Evolutionary conservation across 305 asterid species (phyloP), one percentile per base, ranked within the genome.

Genomic region (Plantago coronopus): DNA sequence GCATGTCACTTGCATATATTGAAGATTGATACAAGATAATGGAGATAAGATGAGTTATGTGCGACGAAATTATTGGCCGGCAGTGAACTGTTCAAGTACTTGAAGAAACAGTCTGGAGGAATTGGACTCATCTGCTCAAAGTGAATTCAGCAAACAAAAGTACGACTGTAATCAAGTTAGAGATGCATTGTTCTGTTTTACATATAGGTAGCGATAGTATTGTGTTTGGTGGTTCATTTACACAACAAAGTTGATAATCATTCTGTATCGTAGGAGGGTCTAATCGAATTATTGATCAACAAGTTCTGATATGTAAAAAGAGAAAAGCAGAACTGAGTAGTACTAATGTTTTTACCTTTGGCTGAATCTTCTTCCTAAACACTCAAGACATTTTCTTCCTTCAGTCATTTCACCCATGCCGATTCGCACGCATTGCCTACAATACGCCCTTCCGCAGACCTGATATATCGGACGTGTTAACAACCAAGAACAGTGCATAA

Each of bases 371-470:
- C 81, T 82, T 15, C 96, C 95, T 73, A 88, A 58, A 68, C 96
- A 88, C n/a, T 85, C 81, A 2, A 80, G 57, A 57, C 96, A 88
- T 67, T 88, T 88, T 68, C 96, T 77, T 23, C 96, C 93, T 75
- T 88, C 86, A 0, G 83, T 27, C 96, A 88, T 85, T 63, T 85
- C 91, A 61, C 95, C 95, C 96, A 88, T 88, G 19, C 96, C 96
- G 17, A 75, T 73, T 46, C 63, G 69, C 74, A 83, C 81, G 43
- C 96, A 88, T n/a, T 75, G 85, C 75, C 90, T 75, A 78, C 95
- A 88, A 53, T 88, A 85, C 3, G 71, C 95, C 73, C 96, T 85
- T 69, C 96, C 96, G 64, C 96, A 88, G 0, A 85, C 96, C 96
- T 88, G 56, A 38, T 6, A 57, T 49, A 9, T 17, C 25, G 17